Evolutionary conservation across 441 rosid species (phyloP), one percentile per base, ranked within the genome.

Genomic region (Eutrema salsugineum): DNA sequence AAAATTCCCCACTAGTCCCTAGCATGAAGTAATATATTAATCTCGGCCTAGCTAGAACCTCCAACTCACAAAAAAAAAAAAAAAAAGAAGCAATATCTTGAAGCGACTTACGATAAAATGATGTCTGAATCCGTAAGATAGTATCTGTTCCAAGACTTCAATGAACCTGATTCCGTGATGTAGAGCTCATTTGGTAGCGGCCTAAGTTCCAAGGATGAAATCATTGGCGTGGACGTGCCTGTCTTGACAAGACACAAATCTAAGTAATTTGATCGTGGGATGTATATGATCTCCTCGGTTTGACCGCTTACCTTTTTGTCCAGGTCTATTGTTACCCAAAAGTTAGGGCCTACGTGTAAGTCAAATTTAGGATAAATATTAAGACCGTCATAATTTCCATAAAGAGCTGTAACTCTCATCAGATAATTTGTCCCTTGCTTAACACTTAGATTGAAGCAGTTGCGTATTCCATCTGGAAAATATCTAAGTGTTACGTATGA

Each of bases 131-230:
- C 16, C 20, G 40, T 60, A 38, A 70, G 20, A 17, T 38, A 70
- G 30, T 19, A 28, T 11, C 74, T 19, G 5, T 12, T 16, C 4
- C 27, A 60, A 33, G 28, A 15, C 74, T 60, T 70, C 59, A 82
- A 36, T 0, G 82, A 75, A 36, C 80, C 82, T 2, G 81, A 27
- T 42, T 44, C 20, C 6, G 70, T 63, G 16, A 35, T 44, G 70
- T 72, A 72, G 16, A 4, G 1, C 5, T 35, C 2, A 48, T 38
- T 62, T 38, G 73, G 4, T 11, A 58, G 40, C 2, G 73, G 58
- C 50, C 91, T 83, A 1, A 86, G 19, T 27, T 80, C 87, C 5
- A 83, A n/a, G 4, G 75, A 40, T 4, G 90, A 77, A 47, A 86
- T 72, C 44, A 84, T 70, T 35, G 87, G 88, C 1, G 71, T 54